These are phyloP conservation scores for Lanmaoa pseudosensibilis DNA, from an alignment of 768 basidiomycete genomes.

Conservation along the genomic window DNA sequence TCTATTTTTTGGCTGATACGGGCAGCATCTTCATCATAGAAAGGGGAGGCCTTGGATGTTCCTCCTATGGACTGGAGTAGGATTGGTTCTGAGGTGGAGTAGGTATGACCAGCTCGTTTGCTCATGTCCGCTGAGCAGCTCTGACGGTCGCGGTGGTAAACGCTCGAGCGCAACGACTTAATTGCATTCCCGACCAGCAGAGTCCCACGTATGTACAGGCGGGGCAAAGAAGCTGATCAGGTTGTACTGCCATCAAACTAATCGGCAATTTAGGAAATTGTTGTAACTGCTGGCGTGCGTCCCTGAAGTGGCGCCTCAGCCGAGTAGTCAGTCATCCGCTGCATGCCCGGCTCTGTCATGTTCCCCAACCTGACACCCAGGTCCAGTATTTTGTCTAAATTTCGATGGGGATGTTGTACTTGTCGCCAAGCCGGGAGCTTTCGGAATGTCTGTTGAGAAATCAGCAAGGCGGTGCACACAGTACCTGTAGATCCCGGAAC, in stretches of 20 bases:
- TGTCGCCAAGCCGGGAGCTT: conserved; percentile 1
- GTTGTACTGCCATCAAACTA: conserved; percentile 31
- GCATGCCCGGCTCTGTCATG: not conserved
- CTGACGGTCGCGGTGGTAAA: conserved; percentile 16
- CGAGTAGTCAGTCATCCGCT: not conserved
- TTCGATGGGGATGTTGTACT: not conserved
- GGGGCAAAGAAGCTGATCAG: conserved; percentile 37
- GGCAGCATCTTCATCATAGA: conserved; percentile 45
- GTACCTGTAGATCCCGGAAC: conserved; percentile 19
- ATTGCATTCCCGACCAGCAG: conserved; percentile 31
- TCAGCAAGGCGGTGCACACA: conserved; percentile 19
- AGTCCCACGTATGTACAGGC: conserved; percentile 40
- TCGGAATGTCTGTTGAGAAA: conserved; percentile 8
- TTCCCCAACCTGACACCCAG: not conserved
- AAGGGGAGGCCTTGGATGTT: conserved; percentile 32
- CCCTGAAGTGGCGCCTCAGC: conserved; percentile 17
- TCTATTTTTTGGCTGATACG: conserved; percentile 54
- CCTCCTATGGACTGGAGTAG: conserved; percentile 34
- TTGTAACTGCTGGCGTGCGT: conserved; percentile 14
- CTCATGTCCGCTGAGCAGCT: conserved; percentile 23
- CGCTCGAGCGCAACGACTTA: conserved; percentile 24
- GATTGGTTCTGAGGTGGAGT: conserved; percentile 34
- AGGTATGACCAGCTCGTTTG: conserved; percentile 28
- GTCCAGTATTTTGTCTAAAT: not conserved
- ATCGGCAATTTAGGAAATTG: conserved; percentile 23